These are phyloP conservation scores for Saturnispora hagleri DNA, from an alignment of 805 yeast species.

Conservation along the genomic window DNA sequence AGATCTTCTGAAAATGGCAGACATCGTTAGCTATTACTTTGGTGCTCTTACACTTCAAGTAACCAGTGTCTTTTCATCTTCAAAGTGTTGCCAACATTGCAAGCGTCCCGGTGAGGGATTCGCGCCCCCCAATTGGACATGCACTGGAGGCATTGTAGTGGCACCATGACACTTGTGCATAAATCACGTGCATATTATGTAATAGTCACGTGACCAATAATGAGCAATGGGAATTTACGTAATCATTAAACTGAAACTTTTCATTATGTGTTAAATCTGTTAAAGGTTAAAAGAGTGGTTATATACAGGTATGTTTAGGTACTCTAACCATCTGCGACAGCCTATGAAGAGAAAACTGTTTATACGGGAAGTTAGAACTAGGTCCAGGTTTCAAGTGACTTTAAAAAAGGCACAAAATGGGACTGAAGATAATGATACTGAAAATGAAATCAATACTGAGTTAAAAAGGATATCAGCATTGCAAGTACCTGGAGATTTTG, in stretches of 20 bases:
- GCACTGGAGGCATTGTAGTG: not conserved
- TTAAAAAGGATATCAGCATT: not conserved
- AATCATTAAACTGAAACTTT: not conserved
- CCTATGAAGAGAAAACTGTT: not conserved
- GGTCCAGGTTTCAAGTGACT: conserved; percentile 3
- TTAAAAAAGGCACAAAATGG: not conserved
- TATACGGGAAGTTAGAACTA: conserved; percentile 4
- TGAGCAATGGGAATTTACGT: not conserved
- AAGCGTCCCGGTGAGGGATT: not conserved
- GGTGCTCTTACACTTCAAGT: no score
- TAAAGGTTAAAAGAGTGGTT: not conserved
- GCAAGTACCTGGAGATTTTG: not conserved
- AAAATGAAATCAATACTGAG: not conserved
- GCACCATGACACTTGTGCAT: not conserved
- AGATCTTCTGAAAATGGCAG: conserved; percentile 83
- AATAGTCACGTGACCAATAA: not conserved
- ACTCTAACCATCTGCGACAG: not conserved
- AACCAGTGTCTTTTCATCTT: not conserved
- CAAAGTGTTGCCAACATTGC: not conserved
- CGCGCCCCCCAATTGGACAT: conserved; percentile 7
- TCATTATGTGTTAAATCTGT: not conserved
- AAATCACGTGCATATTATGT: not conserved
- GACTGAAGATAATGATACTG: not conserved
- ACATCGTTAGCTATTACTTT: conserved; percentile 37
- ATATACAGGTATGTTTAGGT: not conserved